Conservation (phyloP, 2,329 filamentous ascomycete species). For the Aspergillus ochraceus region DNA sequence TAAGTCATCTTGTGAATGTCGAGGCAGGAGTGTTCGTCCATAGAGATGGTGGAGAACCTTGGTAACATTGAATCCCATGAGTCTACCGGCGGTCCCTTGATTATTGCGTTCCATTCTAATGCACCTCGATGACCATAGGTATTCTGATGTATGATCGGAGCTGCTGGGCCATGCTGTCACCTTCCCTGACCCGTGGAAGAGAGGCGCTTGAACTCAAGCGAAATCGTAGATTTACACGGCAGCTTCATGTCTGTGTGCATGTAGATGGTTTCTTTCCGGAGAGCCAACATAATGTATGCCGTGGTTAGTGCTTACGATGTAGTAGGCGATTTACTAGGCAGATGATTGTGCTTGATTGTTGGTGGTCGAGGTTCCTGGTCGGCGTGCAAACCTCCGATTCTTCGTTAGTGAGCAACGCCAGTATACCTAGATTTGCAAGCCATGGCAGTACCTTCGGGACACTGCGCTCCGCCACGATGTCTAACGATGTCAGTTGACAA, state of each 20-base stretch:
- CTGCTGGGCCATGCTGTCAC: background rate
- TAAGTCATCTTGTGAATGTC: slow-evolving; percentile 20
- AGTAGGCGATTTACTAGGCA: too few species aligned
- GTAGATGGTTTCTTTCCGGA: background rate
- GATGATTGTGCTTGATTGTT: too few species aligned
- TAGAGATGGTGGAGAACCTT: slow-evolving; percentile 15
- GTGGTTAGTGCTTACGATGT: too few species aligned
- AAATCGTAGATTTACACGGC: background rate
- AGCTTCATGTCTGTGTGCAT: background rate
- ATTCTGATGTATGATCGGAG: slow-evolving; percentile 3
- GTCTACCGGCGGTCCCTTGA: slow-evolving; percentile 12
- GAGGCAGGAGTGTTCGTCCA: slow-evolving; percentile 20
- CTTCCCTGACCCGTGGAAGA: background rate
- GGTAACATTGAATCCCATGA: slow-evolving; percentile 13
- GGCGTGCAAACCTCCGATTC: too few species aligned
- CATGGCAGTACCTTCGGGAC: too few species aligned
- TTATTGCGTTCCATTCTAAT: slow-evolving; percentile 11
- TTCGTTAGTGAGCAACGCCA: too few species aligned
- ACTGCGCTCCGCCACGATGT: too few species aligned
- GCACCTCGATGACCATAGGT: slow-evolving; percentile 7
- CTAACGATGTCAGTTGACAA: too few species aligned
- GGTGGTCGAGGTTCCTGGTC: too few species aligned
- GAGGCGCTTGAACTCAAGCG: background rate
- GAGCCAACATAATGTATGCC: background rate
- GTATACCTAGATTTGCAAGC: too few species aligned